Evolutionary conservation across 2,329 filamentous ascomycete species (phyloP), one percentile per base, ranked within the genome.

Genomic region (Exophiala sp.): DNA sequence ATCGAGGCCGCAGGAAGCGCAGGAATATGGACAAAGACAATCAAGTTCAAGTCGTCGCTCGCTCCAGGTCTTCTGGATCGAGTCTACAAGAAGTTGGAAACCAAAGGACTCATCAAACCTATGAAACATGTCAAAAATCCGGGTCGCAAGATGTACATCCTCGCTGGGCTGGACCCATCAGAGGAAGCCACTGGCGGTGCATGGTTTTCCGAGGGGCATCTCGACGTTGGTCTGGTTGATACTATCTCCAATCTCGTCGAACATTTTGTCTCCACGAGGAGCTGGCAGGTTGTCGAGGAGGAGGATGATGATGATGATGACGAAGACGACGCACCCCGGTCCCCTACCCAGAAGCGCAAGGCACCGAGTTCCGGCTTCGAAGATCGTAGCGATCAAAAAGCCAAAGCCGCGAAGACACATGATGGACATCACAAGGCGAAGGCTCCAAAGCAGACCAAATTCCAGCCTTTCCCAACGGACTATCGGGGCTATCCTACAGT

Each of bases 91-190:
- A 84, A 86, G 59, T 84, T 99, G 58, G 88, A 95, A 70, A 75
- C 79, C 36, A 91, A 90, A 69, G 84, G 85, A 34, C 84, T 95
- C 68, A 91, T 99, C 70, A 88, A 88, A 65, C 84, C 86, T 54
- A 91, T 97, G 74, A 94, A 92, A 74, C 94, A 87, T 70, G 91
- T 95, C 72, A 91, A 95, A 73, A 86, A 88, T 67, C 89, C 90
- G 24, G 88, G 86, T 62, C 88, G 94, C 68, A 96, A 95, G 74
- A 96, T 95, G 81, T 99, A 94, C 78, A 95, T 99, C 80, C 86
- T 96, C 66, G 84, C 86, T 50, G 86, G 86, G 59, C 81, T 99
- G 57, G 83, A 85, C 9, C 92, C 94, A 0, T 89, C 87, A 50
- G 91, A 96, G 58, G 88, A 94, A 58, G 89, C 95, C 43, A 95